Base-by-base conservation (phyloP, 495 filamentous ascomycete species). In the Penicillium canariense region DNA sequence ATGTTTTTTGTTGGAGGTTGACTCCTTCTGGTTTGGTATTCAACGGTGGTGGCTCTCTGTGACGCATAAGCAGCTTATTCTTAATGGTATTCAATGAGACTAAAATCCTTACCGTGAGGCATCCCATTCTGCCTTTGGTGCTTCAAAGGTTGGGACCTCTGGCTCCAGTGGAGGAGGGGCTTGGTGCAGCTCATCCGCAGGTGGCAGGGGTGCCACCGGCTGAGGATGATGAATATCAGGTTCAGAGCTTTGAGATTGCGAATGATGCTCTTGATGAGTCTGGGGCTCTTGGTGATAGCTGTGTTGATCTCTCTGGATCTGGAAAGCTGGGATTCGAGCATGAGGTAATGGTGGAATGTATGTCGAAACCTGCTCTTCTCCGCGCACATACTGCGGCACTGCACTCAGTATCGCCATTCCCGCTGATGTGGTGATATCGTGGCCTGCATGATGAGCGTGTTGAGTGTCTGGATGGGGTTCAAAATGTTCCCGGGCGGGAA, bases 1-100 rank as follows among this genome's bases (percentile, higher is more conserved):
- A 96, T 27, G 80, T 80, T 53, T 81, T 81, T 15, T 76, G 72
- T 27, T 89, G 86, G 63, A 96, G 83, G 59, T 91, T 87, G 30
- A 78, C 68, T 20, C 87, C 91, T 77, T 96, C 91, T 0, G 91
- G 90, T 54, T 74, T 82, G 0, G 91, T 86, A 54, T 89, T 78
- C 18, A 73, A 20, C 0, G 91, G 90, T 38, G 91, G 91, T 31
- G 89, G 79, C 44, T 85, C 79, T 64, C 90, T 96, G 55, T 48
- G 11, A 32, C 31, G 14, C 35, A 58, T 73, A 42, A 74, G 66
- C 56, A 60, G 18, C 9, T 25, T 17, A 28, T 35, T 17, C 10
- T 42, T 20, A 25, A 18, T 25, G 18, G 7, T 28, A 20, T 14
- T 27, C 5, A n/a, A 27, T 30, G 25, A 44, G 14, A 34, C 9